Conservation (phyloP, 805 yeast genomes). For the Candida xiaguanensis region DNA sequence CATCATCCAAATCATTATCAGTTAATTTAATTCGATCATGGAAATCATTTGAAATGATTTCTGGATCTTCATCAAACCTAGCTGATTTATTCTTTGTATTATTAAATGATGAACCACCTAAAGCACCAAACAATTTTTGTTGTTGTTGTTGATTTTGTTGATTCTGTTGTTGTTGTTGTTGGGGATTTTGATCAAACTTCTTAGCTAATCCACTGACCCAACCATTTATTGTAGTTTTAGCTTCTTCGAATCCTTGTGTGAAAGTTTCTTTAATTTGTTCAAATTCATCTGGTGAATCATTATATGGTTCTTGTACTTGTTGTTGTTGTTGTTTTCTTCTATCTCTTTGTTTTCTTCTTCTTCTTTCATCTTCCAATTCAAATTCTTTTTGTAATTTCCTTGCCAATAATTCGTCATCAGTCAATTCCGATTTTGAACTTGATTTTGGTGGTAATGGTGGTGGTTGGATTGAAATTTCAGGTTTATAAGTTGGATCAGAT, state of each 20-base stretch:
- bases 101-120: constrained; percentile 40
- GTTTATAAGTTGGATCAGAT: constrained; percentile 65
- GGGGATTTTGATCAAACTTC: constrained; percentile 32
- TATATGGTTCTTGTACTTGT: constrained; percentile 15
- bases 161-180: constrained; percentile 7
- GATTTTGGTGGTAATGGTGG: constrained; percentile 5
- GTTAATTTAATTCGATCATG: constrained; percentile 43
- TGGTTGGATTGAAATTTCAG: constrained; percentile 43
- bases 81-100: constrained; percentile 13
- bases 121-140: constrained; percentile 42
- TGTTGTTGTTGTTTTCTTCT: constrained; percentile 12
- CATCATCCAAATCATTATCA: constrained; percentile 26
- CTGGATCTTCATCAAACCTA: constrained; percentile 53
- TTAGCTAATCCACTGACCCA: constrained; percentile 74
- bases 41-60: constrained; percentile 48
- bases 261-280: constrained; percentile 66
- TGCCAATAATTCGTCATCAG: constrained; percentile 79
- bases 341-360: constrained; percentile 21
- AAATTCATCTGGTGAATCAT: constrained; percentile 49
- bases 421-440: constrained; percentile 4
- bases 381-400: constrained; percentile 71
- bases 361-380: constrained; percentile 37
- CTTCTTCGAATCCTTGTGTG: constrained; percentile 75
- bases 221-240: constrained; percentile 66
- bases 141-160: constrained; percentile 12